Evolutionary conservation across 768 basidiomycete species (phyloP), one percentile per base, ranked within the genome.

Genomic region (Rhizopogon salebrosus): DNA sequence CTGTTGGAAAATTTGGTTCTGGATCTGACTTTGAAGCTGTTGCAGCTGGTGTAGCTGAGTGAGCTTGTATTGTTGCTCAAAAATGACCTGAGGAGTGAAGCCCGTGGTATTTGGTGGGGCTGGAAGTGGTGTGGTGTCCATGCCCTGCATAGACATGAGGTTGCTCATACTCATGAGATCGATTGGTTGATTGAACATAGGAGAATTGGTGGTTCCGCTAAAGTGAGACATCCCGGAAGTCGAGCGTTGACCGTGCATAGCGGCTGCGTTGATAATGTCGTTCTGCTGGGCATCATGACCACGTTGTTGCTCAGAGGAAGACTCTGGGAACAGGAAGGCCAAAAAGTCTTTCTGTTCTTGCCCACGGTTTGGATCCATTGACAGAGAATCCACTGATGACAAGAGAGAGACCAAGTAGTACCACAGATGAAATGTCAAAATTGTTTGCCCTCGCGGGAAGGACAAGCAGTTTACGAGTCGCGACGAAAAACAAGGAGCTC

Each of bases 1-100:
- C 64, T 93, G 91, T 62, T 93, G 91, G 54, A 92, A 89, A 54
- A 92, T 88, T 74, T 91, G 87, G 53, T 84, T 84, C 65, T 94
- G 89, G 53, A 92, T 88, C 71, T 91, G 87, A 54, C 86, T 84
- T 63, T 94, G 89, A 11, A 86, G 73, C 64, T 88, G 83, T 62
- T 87, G 87, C 8, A 88, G 73, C 64, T 87, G 84, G 56, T 87
- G 90, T 3, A 92, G 73, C 65, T 89, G 87, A 2, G 80, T 79
- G 41, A 92, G 75, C 65, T 85, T 87, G 71, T 89, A 80, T 65
- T 91, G 88, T 60, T 90, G 87, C 62, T 89, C 85, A 38, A 86
- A 67, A 35, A 87, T 68, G 55, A 80, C 64, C 41, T 84, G 79
- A 6, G 80, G 74, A 34, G 71, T 74, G 54, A 64, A 56, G 2